Percentiles rank a stretch among this genome's conserved stretches.
These are phyloP conservation scores for Akanthomyces muscarius DNA, from an alignment of 2,329 filamentous ascomycete species.

Conservation along the genomic window DNA sequence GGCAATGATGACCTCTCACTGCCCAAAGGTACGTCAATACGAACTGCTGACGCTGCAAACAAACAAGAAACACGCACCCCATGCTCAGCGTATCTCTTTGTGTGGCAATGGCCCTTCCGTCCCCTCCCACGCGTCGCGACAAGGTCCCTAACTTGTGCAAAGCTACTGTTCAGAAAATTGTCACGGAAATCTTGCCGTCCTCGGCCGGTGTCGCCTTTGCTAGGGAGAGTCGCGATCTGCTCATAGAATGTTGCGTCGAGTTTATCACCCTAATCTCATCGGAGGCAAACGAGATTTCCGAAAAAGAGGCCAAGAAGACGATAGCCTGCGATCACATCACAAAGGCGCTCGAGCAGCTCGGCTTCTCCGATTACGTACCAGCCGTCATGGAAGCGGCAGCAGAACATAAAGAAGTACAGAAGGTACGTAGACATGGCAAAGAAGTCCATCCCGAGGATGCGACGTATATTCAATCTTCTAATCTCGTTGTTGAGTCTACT, in stretches of 20 bases:
- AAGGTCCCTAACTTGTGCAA: constrained; percentile 25
- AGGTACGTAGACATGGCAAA: constrained; percentile 49
- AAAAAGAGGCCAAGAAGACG: constrained; percentile 98
- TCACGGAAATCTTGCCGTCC: constrained; percentile 83
- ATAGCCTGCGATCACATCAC: constrained; percentile 98
- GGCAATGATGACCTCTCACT: constrained; percentile 61
- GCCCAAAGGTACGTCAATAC: constrained; percentile 53
- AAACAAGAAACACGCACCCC: neutral
- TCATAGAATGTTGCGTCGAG: constrained; percentile 98
- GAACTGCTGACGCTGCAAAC: neutral
- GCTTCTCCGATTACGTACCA: constrained; percentile 87
- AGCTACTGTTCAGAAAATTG: constrained; percentile 78
- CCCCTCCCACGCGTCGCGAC: neutral
- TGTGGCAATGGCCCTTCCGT: neutral
- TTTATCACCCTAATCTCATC: constrained; percentile 99
- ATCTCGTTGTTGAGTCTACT: constrained; percentile 44
- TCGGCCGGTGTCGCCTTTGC: constrained; percentile 77
- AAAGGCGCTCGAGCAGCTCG: constrained; percentile 86
- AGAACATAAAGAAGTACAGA: constrained; percentile 89
- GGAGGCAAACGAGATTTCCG: constrained; percentile 97
- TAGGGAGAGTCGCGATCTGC: constrained; percentile 88
- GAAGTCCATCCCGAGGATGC: constrained; percentile 47
- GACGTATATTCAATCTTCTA: neutral
- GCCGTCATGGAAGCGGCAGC: constrained; percentile 82
- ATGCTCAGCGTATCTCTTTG: neutral